Percentiles rank a stretch among this genome's conserved stretches.
phyloP scores from a whole-genome alignment of 495 filamentous ascomycete species.

The Gamarada debralockiae region DNA sequence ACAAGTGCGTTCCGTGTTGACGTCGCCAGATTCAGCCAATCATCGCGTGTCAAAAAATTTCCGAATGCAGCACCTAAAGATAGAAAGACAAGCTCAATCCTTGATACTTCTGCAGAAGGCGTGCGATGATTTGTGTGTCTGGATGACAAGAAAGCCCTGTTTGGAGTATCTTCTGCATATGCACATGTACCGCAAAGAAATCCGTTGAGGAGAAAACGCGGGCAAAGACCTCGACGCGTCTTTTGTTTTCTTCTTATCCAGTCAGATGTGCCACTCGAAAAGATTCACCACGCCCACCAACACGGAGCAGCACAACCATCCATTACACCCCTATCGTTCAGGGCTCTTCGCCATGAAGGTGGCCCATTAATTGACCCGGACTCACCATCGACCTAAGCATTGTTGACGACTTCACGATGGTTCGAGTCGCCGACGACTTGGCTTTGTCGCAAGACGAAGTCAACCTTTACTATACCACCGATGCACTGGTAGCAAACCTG shows the following conservation, averaged over 20 bases:
- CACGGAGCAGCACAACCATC: not conserved
- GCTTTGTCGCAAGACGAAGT: slow-evolving; percentile 71
- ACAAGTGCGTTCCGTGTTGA: slow-evolving; percentile 5
- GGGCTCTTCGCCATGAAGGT: slow-evolving; percentile 16
- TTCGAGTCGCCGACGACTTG: slow-evolving; percentile 61
- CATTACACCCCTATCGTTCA: slow-evolving; percentile 4
- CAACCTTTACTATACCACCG: slow-evolving; percentile 75
- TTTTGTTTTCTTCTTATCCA: slow-evolving; percentile 3
- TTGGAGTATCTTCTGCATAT: not conserved
- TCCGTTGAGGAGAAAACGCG: not conserved
- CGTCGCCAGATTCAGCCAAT: slow-evolving; percentile 8
- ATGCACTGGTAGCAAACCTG: slow-evolving; percentile 68
- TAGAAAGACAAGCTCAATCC: not conserved
- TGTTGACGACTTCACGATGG: slow-evolving; percentile 44
- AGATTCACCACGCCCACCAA: not conserved
- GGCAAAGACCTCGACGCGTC: slow-evolving; percentile 6
- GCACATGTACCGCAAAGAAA: not conserved
- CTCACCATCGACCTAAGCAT: slow-evolving; percentile 5
- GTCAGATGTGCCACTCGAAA: slow-evolving; percentile 5
- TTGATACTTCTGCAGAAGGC: slow-evolving; percentile 2
- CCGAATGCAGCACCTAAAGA: too few species aligned
- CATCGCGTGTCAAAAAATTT: slow-evolving; percentile 15
- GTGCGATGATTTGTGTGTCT: not conserved
- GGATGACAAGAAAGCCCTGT: not conserved
- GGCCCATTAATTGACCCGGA: slow-evolving; percentile 26